Evolutionary conservation across 2,329 filamentous ascomycete genomes (phyloP), one percentile per base, ranked within the genome.

Genomic region (Ophiostoma perfectum): DNA sequence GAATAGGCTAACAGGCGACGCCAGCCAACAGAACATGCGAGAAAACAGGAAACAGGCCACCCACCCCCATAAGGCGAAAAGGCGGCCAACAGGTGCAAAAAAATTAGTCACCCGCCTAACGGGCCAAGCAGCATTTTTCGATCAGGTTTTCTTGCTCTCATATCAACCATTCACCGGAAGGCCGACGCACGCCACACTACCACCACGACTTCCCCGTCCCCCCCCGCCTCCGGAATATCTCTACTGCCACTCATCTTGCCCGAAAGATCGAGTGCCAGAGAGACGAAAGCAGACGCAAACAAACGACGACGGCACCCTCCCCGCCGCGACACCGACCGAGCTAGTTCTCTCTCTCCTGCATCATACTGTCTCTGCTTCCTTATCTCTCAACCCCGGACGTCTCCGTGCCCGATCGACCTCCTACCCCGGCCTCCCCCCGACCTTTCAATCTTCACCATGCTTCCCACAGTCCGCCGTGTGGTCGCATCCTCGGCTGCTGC

Each of bases 401-500:
- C 12, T 41, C 38, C 4, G 6, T 41, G 14, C 62, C 41, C 62
- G 60, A 42, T 7, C 60, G 60, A 38, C n/a, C n/a, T 41, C 38
- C 39, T 55, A 39, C 41, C 55, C 44, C 18, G 42, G 27, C 27
- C 12, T 8, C 49, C n/a, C 42, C 36, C 58, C 12, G 8, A 27
- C 39, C 44, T 52, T 8, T 52, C 41, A 2, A n/a, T 27, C 14
- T 38, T 39, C 44, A 41, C 47, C 64, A 72, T 72, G 71, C 66
- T 72, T 36, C 71, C 71, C 27, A 69, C 71, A 6, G 70, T 72
- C n/a, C 71, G 71, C 52, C 71, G 71, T 66, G 70, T 72, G 64
- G 71, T 72, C 66, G 70, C 71, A 27, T 67, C 71, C 36, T 71
- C 71, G 8, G 18, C 67, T 4, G 68, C 68, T 38, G 66, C 67